These are phyloP conservation scores for Trichocladium uniseriatum DNA, from an alignment of 495 filamentous ascomycete genomes.

Conservation along the genomic window DNA sequence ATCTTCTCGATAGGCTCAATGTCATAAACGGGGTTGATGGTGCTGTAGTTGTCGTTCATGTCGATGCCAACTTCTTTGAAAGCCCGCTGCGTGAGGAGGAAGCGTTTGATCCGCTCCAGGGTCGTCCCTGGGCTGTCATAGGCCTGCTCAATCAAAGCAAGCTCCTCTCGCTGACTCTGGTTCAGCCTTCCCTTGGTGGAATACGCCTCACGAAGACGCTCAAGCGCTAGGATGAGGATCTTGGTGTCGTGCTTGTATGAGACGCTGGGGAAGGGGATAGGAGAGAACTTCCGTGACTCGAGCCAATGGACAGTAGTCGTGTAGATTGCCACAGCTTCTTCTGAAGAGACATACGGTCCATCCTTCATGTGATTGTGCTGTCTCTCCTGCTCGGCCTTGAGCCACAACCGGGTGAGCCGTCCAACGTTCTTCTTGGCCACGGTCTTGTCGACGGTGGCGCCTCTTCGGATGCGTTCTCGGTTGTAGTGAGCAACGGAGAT, in stretches of 20 bases:
- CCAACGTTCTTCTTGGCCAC: constrained; percentile 99
- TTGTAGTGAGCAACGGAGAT: constrained; percentile 98
- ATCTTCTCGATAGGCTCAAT: constrained; percentile 99
- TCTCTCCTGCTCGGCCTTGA: constrained; percentile 96
- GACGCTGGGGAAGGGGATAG: constrained; percentile 97
- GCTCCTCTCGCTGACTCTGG: constrained; percentile 94
- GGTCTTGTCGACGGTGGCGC: constrained; percentile 96
- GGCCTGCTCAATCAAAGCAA: constrained; percentile 95
- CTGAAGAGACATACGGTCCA: constrained; percentile 94
- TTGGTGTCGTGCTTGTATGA: constrained; percentile 99
- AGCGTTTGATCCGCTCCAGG: constrained; percentile 92
- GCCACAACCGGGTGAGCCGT: constrained; percentile 87
- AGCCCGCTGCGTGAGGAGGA: constrained; percentile 89
- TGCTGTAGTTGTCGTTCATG: constrained; percentile 99
- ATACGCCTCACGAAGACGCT: constrained; percentile 91
- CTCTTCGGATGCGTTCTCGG: constrained; percentile 87
- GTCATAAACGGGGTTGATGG: constrained; percentile 98
- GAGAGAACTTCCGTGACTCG: constrained; percentile 94
- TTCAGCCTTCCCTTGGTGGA: constrained; percentile 96
- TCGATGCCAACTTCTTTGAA: constrained; percentile 99
- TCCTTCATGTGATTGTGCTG: constrained; percentile 99
- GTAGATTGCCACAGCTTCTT: constrained; percentile 97
- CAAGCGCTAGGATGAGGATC: constrained; percentile 92
- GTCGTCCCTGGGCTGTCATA: constrained; percentile 98
- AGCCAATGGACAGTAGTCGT: constrained; percentile 99